Conservation (phyloP, 352 stramenopile genomes). For the Globisporangium megalacanthum region DNA sequence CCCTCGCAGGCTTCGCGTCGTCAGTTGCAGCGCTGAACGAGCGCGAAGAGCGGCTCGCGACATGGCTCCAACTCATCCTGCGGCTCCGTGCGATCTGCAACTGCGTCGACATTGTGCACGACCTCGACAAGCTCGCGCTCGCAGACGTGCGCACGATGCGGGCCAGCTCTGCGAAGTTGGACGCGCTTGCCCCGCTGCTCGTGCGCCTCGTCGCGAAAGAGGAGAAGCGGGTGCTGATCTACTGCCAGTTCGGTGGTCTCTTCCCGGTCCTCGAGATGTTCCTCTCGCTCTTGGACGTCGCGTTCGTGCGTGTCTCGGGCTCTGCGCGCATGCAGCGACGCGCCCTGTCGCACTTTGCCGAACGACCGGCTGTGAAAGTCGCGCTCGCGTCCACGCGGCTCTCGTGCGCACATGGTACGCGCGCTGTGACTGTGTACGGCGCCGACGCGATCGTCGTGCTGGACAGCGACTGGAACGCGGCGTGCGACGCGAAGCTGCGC, state of each 20-base stretch:
- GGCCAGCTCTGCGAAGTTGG: slow-evolving; percentile 61
- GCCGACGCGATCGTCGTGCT: slow-evolving; percentile 73
- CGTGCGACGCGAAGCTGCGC: slow-evolving; percentile 76
- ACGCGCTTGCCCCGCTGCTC: slow-evolving; percentile 49
- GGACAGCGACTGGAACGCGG: slow-evolving; percentile 78
- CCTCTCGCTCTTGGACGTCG: slow-evolving; percentile 53
- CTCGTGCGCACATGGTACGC: slow-evolving; percentile 28
- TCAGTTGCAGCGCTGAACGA: slow-evolving; percentile 29
- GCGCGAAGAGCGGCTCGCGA: slow-evolving; percentile 45
- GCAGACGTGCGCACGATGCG: slow-evolving; percentile 58
- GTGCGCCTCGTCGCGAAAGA: slow-evolving; percentile 49
- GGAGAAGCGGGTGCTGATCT: slow-evolving; percentile 66
- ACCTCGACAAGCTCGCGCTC: slow-evolving; percentile 68
- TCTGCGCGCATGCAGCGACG: slow-evolving; percentile 43
- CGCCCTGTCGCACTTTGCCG: slow-evolving; percentile 69
- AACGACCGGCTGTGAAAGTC: slow-evolving; percentile 49
- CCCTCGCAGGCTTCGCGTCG: slow-evolving; percentile 44
- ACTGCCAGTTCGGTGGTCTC: slow-evolving; percentile 70
- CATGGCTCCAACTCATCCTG: slow-evolving; percentile 65
- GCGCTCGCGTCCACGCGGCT: slow-evolving; percentile 69
- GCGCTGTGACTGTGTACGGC: slow-evolving; percentile 59
- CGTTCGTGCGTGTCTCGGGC: slow-evolving; percentile 61
- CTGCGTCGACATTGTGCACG: slow-evolving; percentile 69
- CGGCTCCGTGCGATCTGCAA: slow-evolving; percentile 73
- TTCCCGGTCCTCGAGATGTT: slow-evolving; percentile 71